Percentiles rank a stretch among this genome's conserved stretches.
Conservation (phyloP, 495 filamentous ascomycete genomes). For the Podospora conica region DNA sequence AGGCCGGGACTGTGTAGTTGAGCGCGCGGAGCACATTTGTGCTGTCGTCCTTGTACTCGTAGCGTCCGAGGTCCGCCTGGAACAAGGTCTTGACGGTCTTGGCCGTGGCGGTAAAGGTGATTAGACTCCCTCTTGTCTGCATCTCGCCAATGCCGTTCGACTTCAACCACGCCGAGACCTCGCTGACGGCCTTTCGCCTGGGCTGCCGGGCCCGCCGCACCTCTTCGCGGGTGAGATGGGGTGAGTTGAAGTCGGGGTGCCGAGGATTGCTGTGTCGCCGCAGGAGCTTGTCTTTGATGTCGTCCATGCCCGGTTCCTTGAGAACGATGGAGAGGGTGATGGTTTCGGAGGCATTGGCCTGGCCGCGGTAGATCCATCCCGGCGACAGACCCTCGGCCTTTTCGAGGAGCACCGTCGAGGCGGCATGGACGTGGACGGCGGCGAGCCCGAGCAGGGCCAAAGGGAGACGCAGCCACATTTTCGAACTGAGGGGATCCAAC, state of each 20-base stretch:
- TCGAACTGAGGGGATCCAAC: background rate
- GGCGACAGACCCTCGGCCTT: constrained; percentile 13
- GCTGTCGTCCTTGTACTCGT: constrained; percentile 22
- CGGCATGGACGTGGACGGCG: constrained; percentile 8
- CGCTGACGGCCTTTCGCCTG: constrained; percentile 9
- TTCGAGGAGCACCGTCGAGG: constrained; percentile 19
- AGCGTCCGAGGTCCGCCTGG: constrained; percentile 32
- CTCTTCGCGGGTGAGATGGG: constrained; percentile 29
- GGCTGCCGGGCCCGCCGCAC: constrained; percentile 27
- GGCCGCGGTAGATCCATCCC: constrained; percentile 21
- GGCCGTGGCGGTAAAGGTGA: constrained; percentile 32
- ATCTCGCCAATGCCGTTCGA: constrained; percentile 25
- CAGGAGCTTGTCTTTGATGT: constrained; percentile 29
- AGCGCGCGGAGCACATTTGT: constrained; percentile 27
- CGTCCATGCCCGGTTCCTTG: constrained; percentile 31
- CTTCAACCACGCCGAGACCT: constrained; percentile 33
- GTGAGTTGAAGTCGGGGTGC: constrained; percentile 21
- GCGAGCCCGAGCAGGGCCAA: constrained; percentile 14
- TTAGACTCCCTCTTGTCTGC: constrained; percentile 23
- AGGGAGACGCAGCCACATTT: constrained; percentile 13
- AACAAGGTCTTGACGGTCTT: constrained; percentile 31
- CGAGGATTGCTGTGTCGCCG: constrained; percentile 9
- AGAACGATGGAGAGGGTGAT: constrained; percentile 31
- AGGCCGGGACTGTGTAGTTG: constrained; percentile 44
- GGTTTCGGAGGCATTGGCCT: constrained; percentile 21